Conservation (phyloP, 2,329 filamentous ascomycete species). For the Colletotrichum caudatum region DNA sequence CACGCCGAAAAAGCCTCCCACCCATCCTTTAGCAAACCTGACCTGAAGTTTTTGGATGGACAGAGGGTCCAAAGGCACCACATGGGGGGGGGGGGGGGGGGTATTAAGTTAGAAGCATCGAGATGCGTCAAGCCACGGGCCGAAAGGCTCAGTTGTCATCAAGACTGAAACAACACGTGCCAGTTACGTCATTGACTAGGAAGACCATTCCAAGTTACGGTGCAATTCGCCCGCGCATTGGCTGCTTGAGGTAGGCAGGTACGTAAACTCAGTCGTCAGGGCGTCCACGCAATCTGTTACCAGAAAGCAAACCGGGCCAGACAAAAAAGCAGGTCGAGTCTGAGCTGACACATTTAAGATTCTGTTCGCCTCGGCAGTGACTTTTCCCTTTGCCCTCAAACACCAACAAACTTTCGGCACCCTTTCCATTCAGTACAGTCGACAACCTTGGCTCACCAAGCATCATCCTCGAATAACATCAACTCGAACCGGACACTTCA, state of each 20-base stretch:
- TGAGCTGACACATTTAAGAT: slow-evolving; percentile 32
- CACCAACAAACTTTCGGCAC: slow-evolving; percentile 12
- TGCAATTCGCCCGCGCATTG: slow-evolving; percentile 24
- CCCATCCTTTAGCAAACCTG: background rate
- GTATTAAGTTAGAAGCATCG: background rate
- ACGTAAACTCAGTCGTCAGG: slow-evolving; percentile 25
- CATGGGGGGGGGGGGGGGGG: no score
- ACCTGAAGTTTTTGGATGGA: background rate
- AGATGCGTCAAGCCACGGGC: slow-evolving; percentile 15
- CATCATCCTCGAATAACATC: slow-evolving; percentile 31
- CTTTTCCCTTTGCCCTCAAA: slow-evolving; percentile 12
- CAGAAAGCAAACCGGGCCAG: slow-evolving; percentile 8
- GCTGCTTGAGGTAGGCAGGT: slow-evolving; percentile 10
- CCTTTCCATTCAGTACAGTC: slow-evolving; percentile 8
- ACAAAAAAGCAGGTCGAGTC: slow-evolving; percentile 6
- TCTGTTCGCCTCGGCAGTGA: slow-evolving; percentile 28
- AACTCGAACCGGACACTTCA: slow-evolving; percentile 14
- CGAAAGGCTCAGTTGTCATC: slow-evolving; percentile 14
- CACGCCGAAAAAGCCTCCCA: background rate
- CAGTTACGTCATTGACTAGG: slow-evolving; percentile 30
- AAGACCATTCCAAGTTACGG: slow-evolving; percentile 18
- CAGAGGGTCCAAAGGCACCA: background rate
- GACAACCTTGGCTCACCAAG: slow-evolving; percentile 8
- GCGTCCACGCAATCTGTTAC: slow-evolving; percentile 30
- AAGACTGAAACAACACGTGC: slow-evolving; percentile 36